phyloP scores from a whole-genome alignment of 495 filamentous ascomycete genomes.

The Parathielavia appendiculata region DNA sequence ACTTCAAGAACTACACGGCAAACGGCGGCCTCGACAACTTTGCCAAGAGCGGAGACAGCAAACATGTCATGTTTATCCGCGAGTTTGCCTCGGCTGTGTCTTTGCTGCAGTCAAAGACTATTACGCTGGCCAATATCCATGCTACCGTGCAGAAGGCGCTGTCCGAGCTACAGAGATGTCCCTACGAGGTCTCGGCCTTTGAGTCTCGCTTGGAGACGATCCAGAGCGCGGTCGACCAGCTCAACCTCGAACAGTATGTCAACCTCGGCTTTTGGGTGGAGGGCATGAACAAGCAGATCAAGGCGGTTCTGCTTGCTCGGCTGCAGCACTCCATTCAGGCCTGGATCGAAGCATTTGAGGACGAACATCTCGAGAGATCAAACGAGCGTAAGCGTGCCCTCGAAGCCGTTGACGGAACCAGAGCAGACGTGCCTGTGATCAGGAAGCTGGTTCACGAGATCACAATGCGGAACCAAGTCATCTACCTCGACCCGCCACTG shows the following conservation, averaged over 20 bases:
- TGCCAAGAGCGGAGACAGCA: slow-evolving; percentile 67
- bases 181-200: slow-evolving; percentile 72
- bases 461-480: slow-evolving; percentile 92
- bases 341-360: slow-evolving; percentile 80
- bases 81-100: slow-evolving; percentile 84
- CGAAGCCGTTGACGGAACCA: slow-evolving; percentile 32
- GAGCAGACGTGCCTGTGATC: slow-evolving; percentile 51
- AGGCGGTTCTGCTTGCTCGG: slow-evolving; percentile 65
- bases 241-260: slow-evolving; percentile 91
- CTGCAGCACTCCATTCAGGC: slow-evolving; percentile 72
- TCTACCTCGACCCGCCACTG: slow-evolving; percentile 88
- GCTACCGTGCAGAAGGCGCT: slow-evolving; percentile 77
- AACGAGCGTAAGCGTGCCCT: slow-evolving; percentile 42
- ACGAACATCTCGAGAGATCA: slow-evolving; percentile 49
- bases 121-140: slow-evolving; percentile 70
- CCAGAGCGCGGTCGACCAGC: slow-evolving; percentile 84
- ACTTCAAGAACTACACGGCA: slow-evolving; percentile 59
- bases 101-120: slow-evolving; percentile 78
- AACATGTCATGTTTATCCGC: slow-evolving; percentile 91
- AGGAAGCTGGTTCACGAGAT: slow-evolving; percentile 80
- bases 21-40: slow-evolving; percentile 57
- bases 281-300: slow-evolving; percentile 77
- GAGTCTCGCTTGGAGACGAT: slow-evolving; percentile 74
- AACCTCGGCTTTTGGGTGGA: slow-evolving; percentile 87
- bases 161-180: slow-evolving; percentile 75